These are phyloP conservation scores for Blepharisma japonicum DNA, from an alignment of 73 alveolate species.

Conservation along the genomic window DNA sequence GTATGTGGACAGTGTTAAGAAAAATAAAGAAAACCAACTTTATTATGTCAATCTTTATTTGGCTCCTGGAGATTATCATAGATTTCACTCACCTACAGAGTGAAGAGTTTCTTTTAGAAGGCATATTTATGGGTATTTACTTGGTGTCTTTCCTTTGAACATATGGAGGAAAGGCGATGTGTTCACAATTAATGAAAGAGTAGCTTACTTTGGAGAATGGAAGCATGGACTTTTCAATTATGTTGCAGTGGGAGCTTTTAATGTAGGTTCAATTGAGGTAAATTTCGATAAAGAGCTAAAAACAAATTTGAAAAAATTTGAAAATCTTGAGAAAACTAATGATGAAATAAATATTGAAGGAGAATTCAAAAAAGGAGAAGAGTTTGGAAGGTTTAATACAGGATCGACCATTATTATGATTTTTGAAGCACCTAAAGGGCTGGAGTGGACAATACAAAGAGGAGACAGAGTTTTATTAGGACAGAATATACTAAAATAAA, in stretches of 20 bases:
- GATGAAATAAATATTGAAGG: slow-evolving; percentile 20
- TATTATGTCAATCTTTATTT: slow-evolving; percentile 58
- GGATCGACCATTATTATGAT: slow-evolving; percentile 75
- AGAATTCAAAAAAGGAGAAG: slow-evolving; percentile 62
- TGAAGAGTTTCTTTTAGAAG: slow-evolving; percentile 60
- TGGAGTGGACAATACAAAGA: slow-evolving; percentile 36
- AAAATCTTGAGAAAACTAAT: slow-evolving; percentile 13
- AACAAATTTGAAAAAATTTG: slow-evolving; percentile 10
- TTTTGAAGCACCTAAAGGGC: slow-evolving; percentile 64
- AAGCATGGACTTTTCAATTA: slow-evolving; percentile 57
- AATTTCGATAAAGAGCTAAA: slow-evolving; percentile 25
- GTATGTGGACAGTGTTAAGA: background rate
- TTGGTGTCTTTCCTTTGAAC: slow-evolving; percentile 55
- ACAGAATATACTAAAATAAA: slow-evolving; percentile 18
- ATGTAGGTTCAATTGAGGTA: slow-evolving; percentile 76
- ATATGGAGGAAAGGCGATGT: slow-evolving; percentile 44
- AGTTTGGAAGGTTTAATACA: slow-evolving; percentile 71
- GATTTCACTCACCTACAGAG: slow-evolving; percentile 79
- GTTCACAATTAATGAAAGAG: slow-evolving; percentile 69
- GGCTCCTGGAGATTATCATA: slow-evolving; percentile 86
- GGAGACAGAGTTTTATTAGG: slow-evolving; percentile 46
- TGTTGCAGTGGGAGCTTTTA: slow-evolving; percentile 76
- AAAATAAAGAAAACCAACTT: slow-evolving; percentile 33
- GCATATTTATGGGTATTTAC: slow-evolving; percentile 70
- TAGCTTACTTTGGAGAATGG: slow-evolving; percentile 80